Evolutionary conservation across 768 basidiomycete species (phyloP).

Genomic region (Phallus indusiatus): DNA sequence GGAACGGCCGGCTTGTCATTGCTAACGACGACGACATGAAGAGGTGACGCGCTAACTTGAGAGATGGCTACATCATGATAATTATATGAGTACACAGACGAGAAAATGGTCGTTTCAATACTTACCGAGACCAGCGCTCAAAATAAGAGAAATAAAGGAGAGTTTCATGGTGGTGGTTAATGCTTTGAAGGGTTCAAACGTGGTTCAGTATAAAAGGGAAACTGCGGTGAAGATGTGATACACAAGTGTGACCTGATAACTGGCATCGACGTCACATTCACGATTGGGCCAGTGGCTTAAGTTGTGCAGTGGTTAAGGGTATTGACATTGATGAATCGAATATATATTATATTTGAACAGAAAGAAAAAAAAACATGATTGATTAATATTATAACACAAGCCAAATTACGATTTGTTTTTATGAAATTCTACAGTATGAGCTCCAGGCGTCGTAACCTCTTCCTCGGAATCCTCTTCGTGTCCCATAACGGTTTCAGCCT

Average conservation of each 20-base stretch:
- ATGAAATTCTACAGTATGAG: not conserved
- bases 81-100: constrained; percentile 1
- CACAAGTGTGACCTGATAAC: not conserved
- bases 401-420: not conserved
- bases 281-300: not conserved
- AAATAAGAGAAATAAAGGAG: constrained; percentile 9
- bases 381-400: not conserved
- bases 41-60: constrained; percentile 40
- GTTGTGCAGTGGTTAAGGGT: not conserved
- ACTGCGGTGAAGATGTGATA: not conserved
- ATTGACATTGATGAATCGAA: not conserved
- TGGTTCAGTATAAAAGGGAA: not conserved
- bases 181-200: not conserved
- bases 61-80: constrained; percentile 5
- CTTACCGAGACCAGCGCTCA: constrained; percentile 12
- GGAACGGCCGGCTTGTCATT: constrained; percentile 21
- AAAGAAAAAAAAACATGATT: not conserved
- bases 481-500: constrained; percentile 22
- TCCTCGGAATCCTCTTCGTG: constrained; percentile 32
- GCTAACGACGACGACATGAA: constrained; percentile 33
- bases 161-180: constrained; percentile 5
- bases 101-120: not conserved
- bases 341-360: not conserved
- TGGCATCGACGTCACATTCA: too few relatives aligned
- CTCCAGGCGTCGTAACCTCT: constrained; percentile 18